Evolutionary conservation across 768 basidiomycete genomes (phyloP), one percentile per base, ranked within the genome.

Genomic region (Suillus alpinus): DNA sequence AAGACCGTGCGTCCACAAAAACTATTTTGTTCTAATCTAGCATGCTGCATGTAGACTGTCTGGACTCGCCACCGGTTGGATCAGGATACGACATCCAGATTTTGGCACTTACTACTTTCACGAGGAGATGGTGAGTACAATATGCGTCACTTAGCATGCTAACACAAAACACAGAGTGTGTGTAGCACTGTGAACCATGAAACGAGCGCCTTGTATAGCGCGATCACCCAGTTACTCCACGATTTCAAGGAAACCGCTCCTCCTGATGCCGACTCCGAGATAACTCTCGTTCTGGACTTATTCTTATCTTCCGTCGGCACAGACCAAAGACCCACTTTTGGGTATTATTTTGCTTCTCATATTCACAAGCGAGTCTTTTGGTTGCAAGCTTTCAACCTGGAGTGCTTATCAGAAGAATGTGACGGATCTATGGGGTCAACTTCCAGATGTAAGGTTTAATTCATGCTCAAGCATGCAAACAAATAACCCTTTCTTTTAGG

Each of bases 71-170:
- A 10, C 16, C 10, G 75, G 66, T 16, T 77, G 76, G 76, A 41
- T 26, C n/a, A 63, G 49, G 58, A 39, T 69, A 50, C 63, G 53
- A 16, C 75, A 77, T 56, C 73, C 71, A 10, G 76, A 77, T 18
- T 67, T 64, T n/a, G 74, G 71, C 14, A 63, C 65, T 12, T 74
- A 72, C 43, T 78, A 72, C 56, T 68, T 67, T 34, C 58, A 77
- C 34, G 29, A 61, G 47, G 73, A 74, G 20, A 71, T 68, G 66
- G 76, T 77, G n/a, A 13, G 63, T 34, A 18, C n/a, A 49, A n/a
- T 18, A 40, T 10, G 67, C 66, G 13, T 49, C 55, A 32, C 62
- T 66, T 9, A 20, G 64, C 58, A 34, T 68, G 16, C 31, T 52
- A 60, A 37, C 65, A 14, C 6, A 49, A 32, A 50, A 50, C 10